Base-by-base conservation (phyloP, 2,329 filamentous ascomycete genomes). In the Phyllachora maydis region DNA sequence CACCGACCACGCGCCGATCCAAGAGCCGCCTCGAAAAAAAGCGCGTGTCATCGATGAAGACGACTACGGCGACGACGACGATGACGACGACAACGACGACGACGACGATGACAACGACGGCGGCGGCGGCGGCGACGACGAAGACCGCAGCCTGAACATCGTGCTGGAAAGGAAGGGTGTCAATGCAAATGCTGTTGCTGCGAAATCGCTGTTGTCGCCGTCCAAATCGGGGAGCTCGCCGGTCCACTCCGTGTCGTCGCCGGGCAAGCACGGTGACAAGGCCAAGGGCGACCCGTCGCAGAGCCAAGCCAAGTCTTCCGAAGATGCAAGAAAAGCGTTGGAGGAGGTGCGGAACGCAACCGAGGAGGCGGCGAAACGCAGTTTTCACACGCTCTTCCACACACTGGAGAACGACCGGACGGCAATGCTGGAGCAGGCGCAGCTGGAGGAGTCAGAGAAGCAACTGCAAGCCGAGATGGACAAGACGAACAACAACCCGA, bases 401-500 rank as follows among this genome's bases (percentile, higher is more conserved):
- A 93, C 88, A 2, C 59, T 95, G 16, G 88, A 98, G 47, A 88
- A 85, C 43, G 88, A 98, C 43, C 68, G 79, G 26, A 81, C 85
- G 37, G 88, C 88, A 23, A 95, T 98, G 88, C 52, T 95, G 27
- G 88, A 98, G 46, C 88, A 98, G 48, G 82, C 95, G 46, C 81
- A 85, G 46, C 62, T 98, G 14, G 88, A 98, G 41, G 88, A 95
- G 45, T 82, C 90, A 2, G 88, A 98, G 45, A 76, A 90, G 43
- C 82, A 91, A 44, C 74, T 95, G 7, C 85, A 95, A 46, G 83
- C 83, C 9, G 88, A 98, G 49, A 88, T 92, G 60, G 82, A 83
- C 25, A 63, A 70, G 39, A 65, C 62, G 25, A 61, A 48, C 26
- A 54, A 52, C 29, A 54, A 52, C 32, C 57, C 58, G 30, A 51